phyloP scores from a whole-genome alignment of 305 asterid genomes.

The Fraxinus latifolia region DNA sequence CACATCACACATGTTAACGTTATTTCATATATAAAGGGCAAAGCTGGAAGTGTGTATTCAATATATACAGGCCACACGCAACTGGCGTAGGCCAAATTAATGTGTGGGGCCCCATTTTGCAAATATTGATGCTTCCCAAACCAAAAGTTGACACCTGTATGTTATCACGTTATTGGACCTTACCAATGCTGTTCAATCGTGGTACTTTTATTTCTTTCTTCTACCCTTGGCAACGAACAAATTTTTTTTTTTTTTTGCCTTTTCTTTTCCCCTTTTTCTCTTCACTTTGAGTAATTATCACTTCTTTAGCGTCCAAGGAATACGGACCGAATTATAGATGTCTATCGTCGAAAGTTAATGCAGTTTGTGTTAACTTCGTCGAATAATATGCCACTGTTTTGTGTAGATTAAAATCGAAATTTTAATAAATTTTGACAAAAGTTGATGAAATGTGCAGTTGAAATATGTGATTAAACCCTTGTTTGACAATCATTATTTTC shows the following conservation, averaged over 20 bases:
- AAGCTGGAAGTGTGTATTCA: background rate
- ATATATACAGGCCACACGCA: background rate
- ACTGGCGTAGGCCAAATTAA: background rate
- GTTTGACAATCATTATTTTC: no score
- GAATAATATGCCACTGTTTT: background rate
- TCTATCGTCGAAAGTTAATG: no score
- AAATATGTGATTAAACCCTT: background rate
- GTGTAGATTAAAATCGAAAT: no score
- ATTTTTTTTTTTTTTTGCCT: background rate
- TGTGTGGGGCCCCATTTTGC: conserved; percentile 4
- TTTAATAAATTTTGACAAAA: no score
- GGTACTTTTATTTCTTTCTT: conserved; percentile 5
- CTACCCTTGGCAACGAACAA: background rate
- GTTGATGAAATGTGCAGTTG: no score
- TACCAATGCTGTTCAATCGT: background rate
- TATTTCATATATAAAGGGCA: background rate
- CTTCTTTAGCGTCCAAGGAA: background rate
- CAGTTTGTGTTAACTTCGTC: background rate
- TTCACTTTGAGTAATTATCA: background rate
- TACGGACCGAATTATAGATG: background rate
- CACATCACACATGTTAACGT: background rate
- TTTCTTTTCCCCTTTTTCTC: background rate
- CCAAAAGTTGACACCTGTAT: background rate
- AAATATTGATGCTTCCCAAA: background rate
- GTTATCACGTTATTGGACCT: background rate